phyloP scores from a whole-genome alignment of 768 basidiomycete species.

The Rhizopogon sp. region DNA sequence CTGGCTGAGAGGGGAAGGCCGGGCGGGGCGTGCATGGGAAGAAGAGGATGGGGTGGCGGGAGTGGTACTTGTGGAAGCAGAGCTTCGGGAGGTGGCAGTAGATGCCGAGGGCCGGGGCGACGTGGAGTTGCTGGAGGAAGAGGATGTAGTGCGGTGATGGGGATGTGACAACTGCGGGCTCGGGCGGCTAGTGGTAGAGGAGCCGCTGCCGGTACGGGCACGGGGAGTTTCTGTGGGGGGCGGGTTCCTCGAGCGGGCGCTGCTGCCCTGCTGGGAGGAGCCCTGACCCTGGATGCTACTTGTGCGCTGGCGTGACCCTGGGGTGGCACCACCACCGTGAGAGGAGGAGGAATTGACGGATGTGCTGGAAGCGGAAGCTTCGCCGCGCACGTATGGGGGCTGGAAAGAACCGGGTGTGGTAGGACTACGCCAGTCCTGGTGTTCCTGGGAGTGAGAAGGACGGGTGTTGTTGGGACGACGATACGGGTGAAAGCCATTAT shows the following conservation, averaged over 20 bases:
- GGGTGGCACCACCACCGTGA: constrained; percentile 21
- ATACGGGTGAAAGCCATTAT: constrained; percentile 76
- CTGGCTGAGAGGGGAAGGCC: constrained; percentile 30
- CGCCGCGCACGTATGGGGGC: constrained; percentile 75
- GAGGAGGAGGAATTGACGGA: constrained; percentile 65
- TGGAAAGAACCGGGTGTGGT: constrained; percentile 39
- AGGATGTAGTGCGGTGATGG: constrained; percentile 28
- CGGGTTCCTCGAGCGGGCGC: constrained; percentile 32
- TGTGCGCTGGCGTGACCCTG: constrained; percentile 58
- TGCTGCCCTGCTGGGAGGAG: constrained; percentile 32
- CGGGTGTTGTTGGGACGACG: constrained; percentile 49
- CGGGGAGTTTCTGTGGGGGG: constrained; percentile 26
- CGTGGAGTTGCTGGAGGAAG: constrained; percentile 19
- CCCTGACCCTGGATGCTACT: constrained; percentile 73
- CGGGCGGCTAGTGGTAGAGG: constrained; percentile 19
- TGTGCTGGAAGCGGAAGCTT: constrained; percentile 74
- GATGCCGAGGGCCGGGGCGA: constrained; percentile 23
- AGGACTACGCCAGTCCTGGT: constrained; percentile 44
- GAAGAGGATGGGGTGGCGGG: constrained; percentile 13
- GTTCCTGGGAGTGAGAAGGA: constrained; percentile 24
- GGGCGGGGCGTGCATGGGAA: constrained; percentile 24
- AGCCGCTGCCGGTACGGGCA: constrained; percentile 25
- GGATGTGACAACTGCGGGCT: constrained; percentile 17
- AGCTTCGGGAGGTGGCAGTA: constrained; percentile 22
- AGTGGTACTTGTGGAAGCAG: constrained; percentile 12